phyloP scores from a whole-genome alignment of 306 rosid species.

The Medicago truncatula region DNA sequence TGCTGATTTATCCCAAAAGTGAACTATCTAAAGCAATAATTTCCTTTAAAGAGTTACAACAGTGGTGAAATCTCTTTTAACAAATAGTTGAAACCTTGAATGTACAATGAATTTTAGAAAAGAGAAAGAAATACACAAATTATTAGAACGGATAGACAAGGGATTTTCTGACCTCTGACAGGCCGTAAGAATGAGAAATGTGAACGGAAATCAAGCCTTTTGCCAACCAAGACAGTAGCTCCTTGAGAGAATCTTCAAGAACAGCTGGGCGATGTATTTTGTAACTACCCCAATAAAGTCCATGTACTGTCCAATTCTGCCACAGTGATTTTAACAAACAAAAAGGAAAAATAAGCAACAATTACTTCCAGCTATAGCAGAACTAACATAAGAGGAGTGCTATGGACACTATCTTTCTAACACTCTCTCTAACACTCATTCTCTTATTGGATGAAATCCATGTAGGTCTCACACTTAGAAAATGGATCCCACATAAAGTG shows the following conservation, averaged over 20 bases:
- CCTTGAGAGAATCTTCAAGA: constrained; percentile 79
- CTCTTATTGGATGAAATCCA: too few species aligned
- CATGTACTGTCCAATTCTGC: constrained; percentile 99
- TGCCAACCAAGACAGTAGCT: constrained; percentile 79
- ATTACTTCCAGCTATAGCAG: constrained; percentile 1
- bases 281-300: constrained; percentile 98
- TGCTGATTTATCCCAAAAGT: not conserved
- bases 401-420: too few species aligned
- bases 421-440: too few species aligned
- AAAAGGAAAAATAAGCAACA: constrained; percentile 10
- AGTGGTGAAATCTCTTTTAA: constrained; percentile 26
- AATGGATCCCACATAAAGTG: too few species aligned
- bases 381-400: not conserved
- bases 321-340: not conserved
- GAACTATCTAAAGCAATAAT: constrained; percentile 13
- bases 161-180: constrained; percentile 70
- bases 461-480: too few species aligned
- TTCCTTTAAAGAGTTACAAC: not conserved
- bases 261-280: constrained; percentile 70
- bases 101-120: not conserved
- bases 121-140: constrained; percentile 1
- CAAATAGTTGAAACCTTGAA: constrained; percentile 26
- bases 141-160: constrained; percentile 6
- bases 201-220: constrained; percentile 76
- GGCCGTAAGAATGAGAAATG: constrained; percentile 76